A percentile compares a stretch with the other conserved stretches of the same genome.
Evolutionary conservation across 116 monocot species (phyloP).

Genomic region (Iris pallida): DNA sequence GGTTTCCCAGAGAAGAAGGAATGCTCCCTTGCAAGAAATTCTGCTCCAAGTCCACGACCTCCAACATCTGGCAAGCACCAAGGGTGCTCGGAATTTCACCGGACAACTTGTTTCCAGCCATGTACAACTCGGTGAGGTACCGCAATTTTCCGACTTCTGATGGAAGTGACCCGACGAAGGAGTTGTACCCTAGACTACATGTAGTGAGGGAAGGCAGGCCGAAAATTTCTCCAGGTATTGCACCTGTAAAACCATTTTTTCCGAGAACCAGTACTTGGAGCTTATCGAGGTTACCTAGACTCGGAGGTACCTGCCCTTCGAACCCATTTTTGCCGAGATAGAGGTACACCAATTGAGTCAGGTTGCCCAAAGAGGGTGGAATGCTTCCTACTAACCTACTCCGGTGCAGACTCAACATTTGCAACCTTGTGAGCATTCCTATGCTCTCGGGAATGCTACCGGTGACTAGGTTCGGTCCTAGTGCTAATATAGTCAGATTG

Average conservation of each 20-base stretch:
- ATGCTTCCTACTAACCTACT: not conserved
- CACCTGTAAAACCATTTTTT: conserved; percentile 9
- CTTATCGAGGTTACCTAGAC: not conserved
- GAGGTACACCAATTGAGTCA: conserved; percentile 3
- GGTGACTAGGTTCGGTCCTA: not conserved
- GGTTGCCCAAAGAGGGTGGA: conserved; percentile 13
- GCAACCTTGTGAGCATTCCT: conserved; percentile 9
- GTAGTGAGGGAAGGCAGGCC: not conserved
- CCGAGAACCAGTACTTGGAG: conserved; percentile 1
- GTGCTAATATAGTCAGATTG: not conserved
- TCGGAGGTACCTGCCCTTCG: conserved; percentile 14
- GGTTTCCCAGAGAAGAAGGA: not conserved
- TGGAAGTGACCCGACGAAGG: not conserved
- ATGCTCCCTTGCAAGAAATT: conserved; percentile 8
- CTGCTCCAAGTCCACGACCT: not conserved
- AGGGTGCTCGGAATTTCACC: conserved; percentile 10
- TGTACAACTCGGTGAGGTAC: not conserved
- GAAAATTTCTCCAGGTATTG: conserved; percentile 12
- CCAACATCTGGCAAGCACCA: conserved; percentile 3
- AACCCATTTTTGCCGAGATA: not conserved
- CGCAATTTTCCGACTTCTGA: not conserved
- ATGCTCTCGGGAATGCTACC: conserved; percentile 6
- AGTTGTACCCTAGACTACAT: conserved; percentile 4
- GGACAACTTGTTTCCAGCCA: conserved; percentile 1
- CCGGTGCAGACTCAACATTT: not conserved